A percentile compares a stretch with the other conserved stretches of the same genome.
Conservation (phyloP, 225 moss, liverwort and hornwort species). For the Rhytidiadelphus loreus region DNA sequence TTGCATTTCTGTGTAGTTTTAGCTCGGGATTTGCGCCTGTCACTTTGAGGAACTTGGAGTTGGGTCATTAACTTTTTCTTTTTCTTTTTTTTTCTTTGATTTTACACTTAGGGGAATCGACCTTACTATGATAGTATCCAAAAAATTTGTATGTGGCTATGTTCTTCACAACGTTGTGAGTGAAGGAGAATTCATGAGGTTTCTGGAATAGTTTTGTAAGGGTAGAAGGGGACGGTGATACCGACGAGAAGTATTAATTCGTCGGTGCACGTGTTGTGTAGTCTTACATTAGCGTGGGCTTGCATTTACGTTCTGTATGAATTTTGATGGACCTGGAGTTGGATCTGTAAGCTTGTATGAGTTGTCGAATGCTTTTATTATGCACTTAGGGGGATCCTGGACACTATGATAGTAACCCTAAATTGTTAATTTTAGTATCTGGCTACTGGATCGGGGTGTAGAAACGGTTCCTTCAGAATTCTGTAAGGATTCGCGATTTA, state of each 20-base stretch:
- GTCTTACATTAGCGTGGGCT: background rate
- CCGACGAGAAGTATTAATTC: background rate
- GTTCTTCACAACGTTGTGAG: background rate
- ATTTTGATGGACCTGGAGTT: background rate
- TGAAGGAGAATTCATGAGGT: background rate
- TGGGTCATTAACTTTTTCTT: background rate
- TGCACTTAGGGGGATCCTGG: background rate
- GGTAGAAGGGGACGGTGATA: background rate
- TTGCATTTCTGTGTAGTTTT: background rate
- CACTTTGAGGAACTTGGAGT: background rate
- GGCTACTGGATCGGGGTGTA: background rate
- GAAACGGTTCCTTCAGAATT: background rate
- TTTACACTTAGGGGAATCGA: background rate
- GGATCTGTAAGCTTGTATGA: background rate
- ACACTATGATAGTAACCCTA: background rate
- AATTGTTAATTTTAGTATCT: background rate
- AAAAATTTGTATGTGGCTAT: background rate
- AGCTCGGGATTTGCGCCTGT: background rate
- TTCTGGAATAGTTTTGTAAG: background rate
- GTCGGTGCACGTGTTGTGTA: background rate
- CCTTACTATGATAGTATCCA: background rate
- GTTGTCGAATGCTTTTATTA: background rate
- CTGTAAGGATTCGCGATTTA: background rate
- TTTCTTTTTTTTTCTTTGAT: too few relatives aligned
- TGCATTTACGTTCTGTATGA: background rate